Percentiles rank a stretch among this genome's conserved stretches.
Evolutionary conservation across 768 basidiomycete genomes (phyloP).

Genomic region (Termitomyces sp.): DNA sequence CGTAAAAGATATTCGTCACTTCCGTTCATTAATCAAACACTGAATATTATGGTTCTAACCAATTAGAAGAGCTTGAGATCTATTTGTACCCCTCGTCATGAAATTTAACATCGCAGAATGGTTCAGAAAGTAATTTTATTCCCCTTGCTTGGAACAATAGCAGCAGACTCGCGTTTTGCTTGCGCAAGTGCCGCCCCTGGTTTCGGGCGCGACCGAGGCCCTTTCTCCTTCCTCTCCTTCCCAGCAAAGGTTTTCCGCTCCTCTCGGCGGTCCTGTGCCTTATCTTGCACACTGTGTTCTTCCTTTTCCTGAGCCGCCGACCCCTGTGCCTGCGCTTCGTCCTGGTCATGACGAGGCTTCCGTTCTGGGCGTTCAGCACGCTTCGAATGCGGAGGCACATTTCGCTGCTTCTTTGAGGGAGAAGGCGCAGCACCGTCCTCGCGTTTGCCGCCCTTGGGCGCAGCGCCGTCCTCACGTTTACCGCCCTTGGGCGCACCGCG

Average conservation of each 20-base stretch:
- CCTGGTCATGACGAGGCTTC: constrained; percentile 1
- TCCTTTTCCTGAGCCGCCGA: not conserved
- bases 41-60: not conserved
- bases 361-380: constrained; percentile 8
- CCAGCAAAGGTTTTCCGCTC: constrained; percentile 8
- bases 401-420: constrained; percentile 8
- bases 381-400: constrained; percentile 3
- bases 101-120: no score
- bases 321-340: not conserved
- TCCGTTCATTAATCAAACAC: not conserved
- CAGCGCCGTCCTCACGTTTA: constrained; percentile 44
- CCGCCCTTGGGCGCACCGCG: constrained; percentile 55
- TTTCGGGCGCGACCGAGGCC: constrained; percentile 46
- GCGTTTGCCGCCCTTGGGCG: constrained; percentile 29
- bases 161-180: constrained; percentile 70
- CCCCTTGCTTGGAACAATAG: constrained; percentile 64
- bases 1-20: not conserved
- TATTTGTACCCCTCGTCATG: not conserved
- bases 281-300: not conserved
- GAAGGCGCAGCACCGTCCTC: constrained; percentile 10
- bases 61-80: not conserved
- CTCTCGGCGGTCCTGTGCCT: not conserved
- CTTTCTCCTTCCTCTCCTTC: constrained; percentile 20
- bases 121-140: constrained; percentile 67
- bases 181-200: constrained; percentile 79